phyloP scores from a whole-genome alignment of 2,329 filamentous ascomycete species.

The Colletotrichum noveboracense region DNA sequence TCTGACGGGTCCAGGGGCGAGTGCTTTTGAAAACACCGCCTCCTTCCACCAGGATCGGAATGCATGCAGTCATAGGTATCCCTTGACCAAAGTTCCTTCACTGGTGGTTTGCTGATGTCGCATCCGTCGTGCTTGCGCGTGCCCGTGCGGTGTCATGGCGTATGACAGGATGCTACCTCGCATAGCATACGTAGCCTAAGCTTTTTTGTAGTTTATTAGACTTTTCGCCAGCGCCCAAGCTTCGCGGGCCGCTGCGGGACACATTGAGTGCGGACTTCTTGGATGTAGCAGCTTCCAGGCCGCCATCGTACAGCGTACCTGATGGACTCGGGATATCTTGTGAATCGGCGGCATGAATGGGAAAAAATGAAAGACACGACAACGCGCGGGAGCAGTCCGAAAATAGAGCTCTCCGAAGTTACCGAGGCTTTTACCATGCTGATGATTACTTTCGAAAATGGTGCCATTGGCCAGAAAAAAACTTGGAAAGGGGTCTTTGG shows the following conservation, averaged over 20 bases:
- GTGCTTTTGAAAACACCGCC: not conserved
- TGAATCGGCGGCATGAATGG: not conserved
- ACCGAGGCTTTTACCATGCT: not conserved
- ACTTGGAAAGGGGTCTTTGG: not conserved
- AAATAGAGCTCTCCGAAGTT: not conserved
- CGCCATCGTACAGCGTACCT: not conserved
- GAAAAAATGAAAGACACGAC: not conserved
- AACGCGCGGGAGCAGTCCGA: not conserved
- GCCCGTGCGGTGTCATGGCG: not conserved
- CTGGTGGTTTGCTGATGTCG: not conserved
- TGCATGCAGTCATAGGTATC: not conserved
- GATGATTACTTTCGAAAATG: slow-evolving; percentile 3
- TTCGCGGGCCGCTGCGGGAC: not conserved
- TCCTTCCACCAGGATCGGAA: not conserved
- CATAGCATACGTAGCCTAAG: not conserved
- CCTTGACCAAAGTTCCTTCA: not conserved
- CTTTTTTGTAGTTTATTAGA: not conserved
- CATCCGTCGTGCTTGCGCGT: not conserved
- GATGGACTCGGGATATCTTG: not conserved
- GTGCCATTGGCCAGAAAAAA: not conserved
- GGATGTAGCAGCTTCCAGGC: not conserved
- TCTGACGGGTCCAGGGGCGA: not conserved
- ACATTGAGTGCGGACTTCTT: not conserved
- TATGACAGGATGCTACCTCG: not conserved
- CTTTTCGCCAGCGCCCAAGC: not conserved